Percentiles rank a stretch among this genome's conserved stretches.
phyloP scores from a whole-genome alignment of 768 basidiomycete genomes.

The Boletus rubropictus region DNA sequence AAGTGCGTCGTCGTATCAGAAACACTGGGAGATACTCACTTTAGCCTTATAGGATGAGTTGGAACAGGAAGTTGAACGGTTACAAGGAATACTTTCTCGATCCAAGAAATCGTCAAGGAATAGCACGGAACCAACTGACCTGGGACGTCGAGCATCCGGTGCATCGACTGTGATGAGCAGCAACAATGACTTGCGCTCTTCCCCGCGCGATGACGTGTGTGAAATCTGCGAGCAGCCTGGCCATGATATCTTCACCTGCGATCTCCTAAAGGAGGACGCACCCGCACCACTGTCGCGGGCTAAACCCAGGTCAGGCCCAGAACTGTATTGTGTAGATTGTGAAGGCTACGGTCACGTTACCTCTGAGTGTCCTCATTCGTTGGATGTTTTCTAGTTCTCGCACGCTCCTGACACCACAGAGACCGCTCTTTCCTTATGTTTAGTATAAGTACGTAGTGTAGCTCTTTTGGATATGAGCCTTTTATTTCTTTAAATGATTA shows the following conservation, averaged over 20 bases:
- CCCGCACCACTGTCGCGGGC: conserved; percentile 22
- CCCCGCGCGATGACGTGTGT: conserved; percentile 49
- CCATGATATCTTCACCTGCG: conserved; percentile 84
- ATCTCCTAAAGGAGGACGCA: conserved; percentile 57
- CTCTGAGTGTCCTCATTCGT: conserved; percentile 75
- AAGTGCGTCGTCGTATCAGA: conserved; percentile 38
- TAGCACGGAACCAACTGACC: conserved; percentile 34
- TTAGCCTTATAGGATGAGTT: conserved; percentile 61
- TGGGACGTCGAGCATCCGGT: conserved; percentile 19
- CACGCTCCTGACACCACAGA: conserved; percentile 1
- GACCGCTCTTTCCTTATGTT: not conserved
- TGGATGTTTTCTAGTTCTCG: conserved; percentile 72
- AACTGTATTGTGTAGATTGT: conserved; percentile 75
- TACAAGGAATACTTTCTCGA: conserved; percentile 65
- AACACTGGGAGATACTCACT: conserved; percentile 8
- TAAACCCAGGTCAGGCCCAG: conserved; percentile 22
- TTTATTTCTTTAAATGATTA: conserved; percentile 2
- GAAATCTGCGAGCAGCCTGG: conserved; percentile 84
- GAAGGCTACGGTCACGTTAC: conserved; percentile 74
- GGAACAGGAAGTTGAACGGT: conserved; percentile 73
- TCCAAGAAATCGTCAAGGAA: conserved; percentile 53
- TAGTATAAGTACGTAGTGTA: conserved; percentile 18
- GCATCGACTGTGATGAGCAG: conserved; percentile 23
- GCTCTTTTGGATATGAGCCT: conserved; percentile 14
- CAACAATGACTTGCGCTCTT: conserved; percentile 19